Conservation (phyloP, 1,139 yeast genomes). For the Nakaseomyces delphensis region DNA sequence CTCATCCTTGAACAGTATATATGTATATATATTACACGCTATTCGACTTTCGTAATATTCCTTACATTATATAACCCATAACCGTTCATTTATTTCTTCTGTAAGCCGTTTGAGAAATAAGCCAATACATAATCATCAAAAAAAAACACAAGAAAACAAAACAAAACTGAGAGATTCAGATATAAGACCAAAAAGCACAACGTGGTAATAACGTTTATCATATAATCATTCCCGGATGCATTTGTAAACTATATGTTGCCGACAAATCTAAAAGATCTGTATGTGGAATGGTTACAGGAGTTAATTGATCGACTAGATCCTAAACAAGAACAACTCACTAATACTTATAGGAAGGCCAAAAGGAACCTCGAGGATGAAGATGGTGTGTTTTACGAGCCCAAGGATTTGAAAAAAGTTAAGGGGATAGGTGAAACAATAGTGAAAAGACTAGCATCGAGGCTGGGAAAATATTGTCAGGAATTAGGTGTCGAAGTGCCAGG, state of each 20-base stretch:
- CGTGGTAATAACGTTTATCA: no score
- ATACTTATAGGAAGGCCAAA: conserved; percentile 26
- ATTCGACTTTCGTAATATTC: not conserved
- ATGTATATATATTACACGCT: not conserved
- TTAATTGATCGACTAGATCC: conserved; percentile 18
- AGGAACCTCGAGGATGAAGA: conserved; percentile 18
- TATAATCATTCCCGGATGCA: no score
- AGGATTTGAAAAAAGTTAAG: conserved; percentile 25
- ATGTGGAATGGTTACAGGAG: conserved; percentile 25
- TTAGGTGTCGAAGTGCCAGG: conserved; percentile 9
- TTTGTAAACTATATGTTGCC: conserved; percentile 12
- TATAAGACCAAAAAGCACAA: no score
- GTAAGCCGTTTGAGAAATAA: no score
- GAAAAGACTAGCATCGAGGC: conserved; percentile 20
- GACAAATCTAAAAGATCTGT: conserved; percentile 21
- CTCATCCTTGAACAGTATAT: not conserved
- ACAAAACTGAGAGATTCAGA: no score
- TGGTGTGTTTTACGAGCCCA: conserved; percentile 19
- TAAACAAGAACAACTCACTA: conserved; percentile 25
- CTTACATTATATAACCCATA: no score
- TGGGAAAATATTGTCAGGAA: conserved; percentile 20
- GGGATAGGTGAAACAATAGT: conserved; percentile 30
- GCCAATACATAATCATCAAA: not conserved
- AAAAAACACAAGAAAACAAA: no score
- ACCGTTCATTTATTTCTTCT: no score